Base-by-base conservation (phyloP, 805 yeast genomes). In the Wickerhamiella domercqiae region DNA sequence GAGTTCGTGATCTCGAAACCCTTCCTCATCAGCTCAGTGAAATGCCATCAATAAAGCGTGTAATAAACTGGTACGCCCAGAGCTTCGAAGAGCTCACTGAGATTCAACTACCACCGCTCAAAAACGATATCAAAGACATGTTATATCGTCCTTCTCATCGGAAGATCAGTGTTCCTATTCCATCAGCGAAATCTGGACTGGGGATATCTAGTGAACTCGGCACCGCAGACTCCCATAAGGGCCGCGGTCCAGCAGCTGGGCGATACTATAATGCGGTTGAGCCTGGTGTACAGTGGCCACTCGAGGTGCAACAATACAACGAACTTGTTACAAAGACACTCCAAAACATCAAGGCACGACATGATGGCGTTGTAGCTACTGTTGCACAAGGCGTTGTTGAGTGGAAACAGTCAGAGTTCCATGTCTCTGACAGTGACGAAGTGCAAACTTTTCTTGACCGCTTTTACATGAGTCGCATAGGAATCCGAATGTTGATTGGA, bases 401-500 rank as follows among this genome's bases (percentile, higher is more conserved):
- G 55, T 84, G 94, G 93, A 83, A 83, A 51, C 66, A 64, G 19
- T 54, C 66, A 7, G 62, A 62, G 29, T 54, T 61, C 57, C 55
- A 63, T 54, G 48, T 57, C 28, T 62, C 68, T 21, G 75, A 79
- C 29, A 81, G 79, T 51, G 67, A 74, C 37, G 71, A 81, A 9
- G 73, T 84, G 25, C 94, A 84, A 57, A 67, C 73, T 13, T 83
- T 84, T 52, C 62, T 83, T 44, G 95, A 84, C 59, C 59, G 90
- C 22, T 83, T 83, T 54, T 83, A 84, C 62, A 75, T 83, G 84
- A 75, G 83, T 37, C 67, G 94, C 41, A 84, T 84, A 44, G 95
- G 95, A 2, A 84, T 84, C 43, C 68, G 95, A 46, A 84, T 84
- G 93, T 67, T 83, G 29, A 80, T 83, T 51, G 95, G 94, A n/a